Percentiles rank a stretch among this genome's conserved stretches.
Conservation (phyloP, 2,329 filamentous ascomycete genomes). For the Aspergillus pseudoglaucus region DNA sequence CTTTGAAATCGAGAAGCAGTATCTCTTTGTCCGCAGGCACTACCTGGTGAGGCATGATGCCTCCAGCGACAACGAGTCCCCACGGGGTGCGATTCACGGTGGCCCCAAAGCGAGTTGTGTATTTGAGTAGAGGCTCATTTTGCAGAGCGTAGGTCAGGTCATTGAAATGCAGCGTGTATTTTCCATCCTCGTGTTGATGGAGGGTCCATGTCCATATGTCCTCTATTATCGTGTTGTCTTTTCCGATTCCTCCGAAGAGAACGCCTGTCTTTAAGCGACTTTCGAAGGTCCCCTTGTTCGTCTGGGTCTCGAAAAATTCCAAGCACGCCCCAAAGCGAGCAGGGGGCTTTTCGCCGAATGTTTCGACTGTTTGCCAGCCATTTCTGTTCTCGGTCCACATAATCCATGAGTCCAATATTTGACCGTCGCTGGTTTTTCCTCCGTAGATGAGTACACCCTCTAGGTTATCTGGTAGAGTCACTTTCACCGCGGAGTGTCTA, state of each 20-base stretch:
- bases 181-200: constrained; percentile 31
- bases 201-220: constrained; percentile 62
- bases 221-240: constrained; percentile 56
- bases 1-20: constrained; percentile 30
- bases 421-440: constrained; percentile 50
- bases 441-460: constrained; percentile 53
- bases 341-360: constrained; percentile 31
- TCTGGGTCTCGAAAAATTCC: constrained; percentile 14
- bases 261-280: constrained; percentile 45
- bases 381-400: constrained; percentile 45
- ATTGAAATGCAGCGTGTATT: constrained; percentile 16
- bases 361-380: constrained; percentile 46
- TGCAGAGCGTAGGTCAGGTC: constrained; percentile 20
- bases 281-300: no score
- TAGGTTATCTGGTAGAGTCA: constrained; percentile 31
- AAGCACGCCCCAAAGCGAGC: constrained; percentile 54
- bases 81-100: constrained; percentile 41
- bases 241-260: constrained; percentile 64
- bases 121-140: constrained; percentile 22
- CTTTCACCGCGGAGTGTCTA: constrained; percentile 60
- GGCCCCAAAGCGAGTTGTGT: constrained; percentile 45
- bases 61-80: constrained; percentile 48
- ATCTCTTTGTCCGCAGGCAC: constrained; percentile 49
- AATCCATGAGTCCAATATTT: constrained; percentile 48
- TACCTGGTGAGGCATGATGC: constrained; percentile 36